Base-by-base conservation (phyloP, 495 filamentous ascomycete species). In the Massariosphaeria phaeospora region DNA sequence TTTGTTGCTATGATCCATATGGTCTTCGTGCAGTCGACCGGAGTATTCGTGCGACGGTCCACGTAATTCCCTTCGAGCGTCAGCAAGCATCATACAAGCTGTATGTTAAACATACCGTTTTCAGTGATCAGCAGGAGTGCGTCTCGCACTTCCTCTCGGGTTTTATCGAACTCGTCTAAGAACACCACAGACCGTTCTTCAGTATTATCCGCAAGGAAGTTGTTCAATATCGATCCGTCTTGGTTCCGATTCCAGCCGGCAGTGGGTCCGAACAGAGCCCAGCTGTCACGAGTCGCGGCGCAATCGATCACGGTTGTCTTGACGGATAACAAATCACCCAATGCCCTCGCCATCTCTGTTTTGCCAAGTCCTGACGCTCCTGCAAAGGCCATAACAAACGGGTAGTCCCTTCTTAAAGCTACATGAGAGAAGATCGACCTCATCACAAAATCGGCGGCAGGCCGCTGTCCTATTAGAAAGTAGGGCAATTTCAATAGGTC, bases 131-230 rank as follows among this genome's bases (percentile, higher is more conserved):
- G 8, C 5, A 65, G 38, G 18, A 65, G 25, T 13, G 62, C 35
- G 12, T 56, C 48, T 4, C 20, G 23, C 0, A 58, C 24, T 3
- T 71, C 69, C 1, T 65, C 17, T 7, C 61, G 70, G 13, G 77
- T 79, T 63, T 82, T 82, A 25, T 82, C 79, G 31, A 83, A 80
- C 39, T 82, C 78, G 43, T 82, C 79, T 8, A 83, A 53, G 52
- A 79, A 80, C 1, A 82, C 74, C 7, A 83, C 70, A 24, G 67
- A 67, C 20, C 67, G 59, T 43, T 69, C 25, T 13, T 70, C 73
- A 13, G 56, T 61, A 30, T 77, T 65, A n/a, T 41, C 47, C 0
- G 69, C 72, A 0, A 82, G 66, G 59, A 79, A 79, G 59, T 82
- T 81, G 40, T 80, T 82, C 20, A 80, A 39, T 1, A 64, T 65